Base-by-base conservation (phyloP, 768 basidiomycete species). In the Tylopilus subfusipes region DNA sequence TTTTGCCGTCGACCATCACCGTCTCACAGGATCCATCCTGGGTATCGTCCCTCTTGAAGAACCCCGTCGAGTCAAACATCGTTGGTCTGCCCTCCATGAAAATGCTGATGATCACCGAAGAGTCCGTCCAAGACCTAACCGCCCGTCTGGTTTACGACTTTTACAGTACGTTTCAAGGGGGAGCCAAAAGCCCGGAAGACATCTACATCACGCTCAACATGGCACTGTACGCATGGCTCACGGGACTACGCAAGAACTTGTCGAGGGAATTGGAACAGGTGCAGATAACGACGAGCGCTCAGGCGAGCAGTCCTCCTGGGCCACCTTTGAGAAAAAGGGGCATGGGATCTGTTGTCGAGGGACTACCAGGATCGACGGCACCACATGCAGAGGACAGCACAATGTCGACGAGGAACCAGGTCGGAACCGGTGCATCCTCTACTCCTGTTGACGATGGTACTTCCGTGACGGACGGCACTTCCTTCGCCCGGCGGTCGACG, bases 151-250 rank as follows among this genome's bases (percentile, higher is more conserved):
- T 75, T 14, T 92, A 92, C 59, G 82, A 86, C 63, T 91, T 91
- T 70, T 75, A 83, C 69, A 89, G 86, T 64, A 73, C 78, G 52
- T 91, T 90, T 66, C 80, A 81, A 25, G 73, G 76, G 54, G 80
- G 78, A 24, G 73, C 75, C 69, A 73, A 76, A 59, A 80, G 82
- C 47, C 75, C 78, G 29, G 85, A 90, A 60, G 87, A 90, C 59
- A 90, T 93, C 51, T 92, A 86, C 68, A 90, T 93, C 69, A 86
- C 89, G 4, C 76, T 93, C 59, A 93, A 93, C 72, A 83, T 91
- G 63, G 79, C 85, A 0, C 74, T 92, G 2, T 92, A 92, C 63
- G 82, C 88, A 10, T 91, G 89, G 88, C 79, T 93, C 42, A 89
- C 87, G 2, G 69, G 86, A 22, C 76, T 91, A 38, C 82, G 88